Evolutionary conservation across 148 eudicot genomes (phyloP).

Genomic region (Selenicereus undatus): DNA sequence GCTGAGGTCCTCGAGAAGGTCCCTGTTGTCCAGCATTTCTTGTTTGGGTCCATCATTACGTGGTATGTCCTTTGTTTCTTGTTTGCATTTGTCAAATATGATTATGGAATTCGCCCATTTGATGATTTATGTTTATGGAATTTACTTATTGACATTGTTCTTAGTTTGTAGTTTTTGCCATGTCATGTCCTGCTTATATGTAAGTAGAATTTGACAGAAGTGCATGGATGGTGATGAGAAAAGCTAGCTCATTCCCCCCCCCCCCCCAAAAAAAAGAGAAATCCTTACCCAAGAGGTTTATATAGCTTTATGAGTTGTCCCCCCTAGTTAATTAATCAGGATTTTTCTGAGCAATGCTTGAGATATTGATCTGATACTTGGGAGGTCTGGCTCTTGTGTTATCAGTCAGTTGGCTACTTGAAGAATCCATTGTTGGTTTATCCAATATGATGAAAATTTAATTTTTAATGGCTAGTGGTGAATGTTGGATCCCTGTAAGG

Average conservation of each 20-base stretch:
- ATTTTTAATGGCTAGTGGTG: too few relatives aligned
- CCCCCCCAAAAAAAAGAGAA: not conserved
- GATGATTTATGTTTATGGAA: not conserved
- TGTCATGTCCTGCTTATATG: not conserved
- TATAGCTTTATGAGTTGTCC: not conserved
- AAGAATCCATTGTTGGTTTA: not conserved
- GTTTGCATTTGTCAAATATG: not conserved
- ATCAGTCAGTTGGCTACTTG: not conserved
- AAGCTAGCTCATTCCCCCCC: not conserved
- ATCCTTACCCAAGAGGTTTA: too few relatives aligned
- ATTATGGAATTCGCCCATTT: not conserved
- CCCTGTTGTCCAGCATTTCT: conserved; percentile 93
- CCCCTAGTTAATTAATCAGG: not conserved
- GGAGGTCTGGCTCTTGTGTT: not conserved
- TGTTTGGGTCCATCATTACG: conserved; percentile 76
- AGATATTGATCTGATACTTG: not conserved
- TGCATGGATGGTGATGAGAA: not conserved
- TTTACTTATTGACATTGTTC: not conserved
- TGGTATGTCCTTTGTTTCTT: conserved; percentile 50
- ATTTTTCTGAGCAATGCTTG: not conserved
- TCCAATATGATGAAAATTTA: not conserved
- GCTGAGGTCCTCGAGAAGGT: conserved; percentile 91
- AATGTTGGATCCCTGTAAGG: too few relatives aligned
- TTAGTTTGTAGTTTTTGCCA: not conserved
- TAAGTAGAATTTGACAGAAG: not conserved